phyloP scores from a whole-genome alignment of 371 early-diverging fungal genomes.

The Saksenaea oblongispora region DNA sequence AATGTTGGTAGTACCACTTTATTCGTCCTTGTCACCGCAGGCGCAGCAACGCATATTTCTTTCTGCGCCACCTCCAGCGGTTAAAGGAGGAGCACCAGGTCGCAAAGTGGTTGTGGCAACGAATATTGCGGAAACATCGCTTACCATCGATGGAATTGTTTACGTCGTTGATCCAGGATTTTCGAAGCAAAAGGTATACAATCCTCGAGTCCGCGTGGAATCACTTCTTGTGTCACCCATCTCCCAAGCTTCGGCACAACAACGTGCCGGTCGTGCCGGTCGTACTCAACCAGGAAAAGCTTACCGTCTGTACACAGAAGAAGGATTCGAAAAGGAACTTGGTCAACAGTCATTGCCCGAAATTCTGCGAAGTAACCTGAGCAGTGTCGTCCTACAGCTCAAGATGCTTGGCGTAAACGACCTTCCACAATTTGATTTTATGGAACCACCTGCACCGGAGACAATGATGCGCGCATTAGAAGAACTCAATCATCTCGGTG shows the following conservation, averaged over 20 bases:
- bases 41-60: slow-evolving; percentile 93
- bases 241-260: slow-evolving; percentile 79
- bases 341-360: slow-evolving; percentile 91
- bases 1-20: slow-evolving; percentile 85
- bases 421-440: slow-evolving; percentile 91
- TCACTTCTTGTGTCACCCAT: slow-evolving; percentile 76
- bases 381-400: slow-evolving; percentile 82
- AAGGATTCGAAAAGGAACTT: slow-evolving; percentile 76
- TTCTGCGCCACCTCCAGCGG: slow-evolving; percentile 79
- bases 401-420: slow-evolving; percentile 89
- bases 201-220: slow-evolving; percentile 91
- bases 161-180: slow-evolving; percentile 99
- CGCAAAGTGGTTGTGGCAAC: slow-evolving; percentile 96
- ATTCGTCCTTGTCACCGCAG: slow-evolving; percentile 90
- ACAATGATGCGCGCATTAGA: slow-evolving; percentile 92
- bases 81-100: slow-evolving; percentile 78
- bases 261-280: slow-evolving; percentile 92
- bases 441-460: slow-evolving; percentile 93
- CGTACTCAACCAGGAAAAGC: slow-evolving; percentile 92
- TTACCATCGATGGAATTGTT: slow-evolving; percentile 98
- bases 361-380: slow-evolving; percentile 85
- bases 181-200: slow-evolving; percentile 97
- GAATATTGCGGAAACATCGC: slow-evolving; percentile 98
- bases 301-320: slow-evolving; percentile 92
- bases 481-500: slow-evolving; percentile 85